These are phyloP conservation scores for Flaveria linearis DNA, from an alignment of 129 eudicot species.

Conservation along the genomic window DNA sequence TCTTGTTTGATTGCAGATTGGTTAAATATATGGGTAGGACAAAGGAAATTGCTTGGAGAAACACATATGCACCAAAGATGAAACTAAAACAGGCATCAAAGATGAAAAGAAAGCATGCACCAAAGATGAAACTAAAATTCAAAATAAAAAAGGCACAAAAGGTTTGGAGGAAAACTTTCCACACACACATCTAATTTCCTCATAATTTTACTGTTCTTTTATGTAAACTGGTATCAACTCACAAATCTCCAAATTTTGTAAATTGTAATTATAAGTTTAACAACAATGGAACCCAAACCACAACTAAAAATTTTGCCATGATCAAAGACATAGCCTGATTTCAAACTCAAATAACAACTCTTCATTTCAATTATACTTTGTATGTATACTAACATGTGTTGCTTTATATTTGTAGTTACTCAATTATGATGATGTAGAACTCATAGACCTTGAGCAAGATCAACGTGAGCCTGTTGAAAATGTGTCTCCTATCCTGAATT, in stretches of 20 bases:
- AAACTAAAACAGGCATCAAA: no score
- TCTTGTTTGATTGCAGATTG: background rate
- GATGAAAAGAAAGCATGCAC: background rate
- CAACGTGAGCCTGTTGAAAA: conserved; percentile 35
- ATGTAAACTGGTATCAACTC: no score
- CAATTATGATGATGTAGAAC: conserved; percentile 32
- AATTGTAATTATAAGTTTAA: no score
- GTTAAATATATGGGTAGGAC: background rate
- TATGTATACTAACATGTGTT: conserved; percentile 1
- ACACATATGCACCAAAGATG: background rate
- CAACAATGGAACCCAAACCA: no score
- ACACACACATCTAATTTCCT: no score
- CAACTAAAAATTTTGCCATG: no score
- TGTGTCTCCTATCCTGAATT: conserved; percentile 11
- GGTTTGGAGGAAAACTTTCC: background rate
- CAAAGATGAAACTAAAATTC: background rate
- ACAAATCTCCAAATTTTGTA: background rate
- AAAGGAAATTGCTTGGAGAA: background rate
- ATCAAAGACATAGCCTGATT: background rate
- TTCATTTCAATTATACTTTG: background rate
- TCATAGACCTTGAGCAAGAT: conserved; percentile 22
- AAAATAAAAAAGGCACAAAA: background rate
- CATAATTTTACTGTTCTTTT: no score
- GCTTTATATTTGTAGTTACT: conserved; percentile 31
- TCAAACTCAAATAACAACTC: no score